A percentile compares a stretch with the other conserved stretches of the same genome.
Evolutionary conservation across 352 stramenopile species (phyloP).

Genomic region (Pythium grandisporangium): DNA sequence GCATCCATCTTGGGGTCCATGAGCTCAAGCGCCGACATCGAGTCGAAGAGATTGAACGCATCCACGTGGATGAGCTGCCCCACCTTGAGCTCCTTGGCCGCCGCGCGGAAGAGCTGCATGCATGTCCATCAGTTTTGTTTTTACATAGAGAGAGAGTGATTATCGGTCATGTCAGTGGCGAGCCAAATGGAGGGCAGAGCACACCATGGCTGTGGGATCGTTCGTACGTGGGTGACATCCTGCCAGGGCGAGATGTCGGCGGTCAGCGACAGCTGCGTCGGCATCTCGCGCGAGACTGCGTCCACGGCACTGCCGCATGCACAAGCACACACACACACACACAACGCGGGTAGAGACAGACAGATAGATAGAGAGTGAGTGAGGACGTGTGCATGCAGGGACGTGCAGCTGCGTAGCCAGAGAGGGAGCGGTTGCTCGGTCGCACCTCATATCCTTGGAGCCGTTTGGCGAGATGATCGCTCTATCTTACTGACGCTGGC

Average conservation of each 20-base stretch:
- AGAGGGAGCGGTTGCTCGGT: neutral
- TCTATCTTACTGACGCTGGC: too few relatives aligned
- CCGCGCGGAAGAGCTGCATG: conserved; percentile 39
- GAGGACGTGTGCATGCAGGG: neutral
- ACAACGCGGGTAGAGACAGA: neutral
- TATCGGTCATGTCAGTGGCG: too few relatives aligned
- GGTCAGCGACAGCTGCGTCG: conserved; percentile 14
- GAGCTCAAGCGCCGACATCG: conserved; percentile 92
- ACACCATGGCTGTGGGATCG: too few relatives aligned
- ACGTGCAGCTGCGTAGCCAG: neutral
- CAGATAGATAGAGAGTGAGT: neutral
- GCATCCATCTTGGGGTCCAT: conserved; percentile 94
- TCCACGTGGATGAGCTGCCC: conserved; percentile 70
- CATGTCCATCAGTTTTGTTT: too few relatives aligned
- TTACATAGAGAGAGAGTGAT: too few relatives aligned
- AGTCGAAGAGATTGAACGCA: conserved; percentile 89
- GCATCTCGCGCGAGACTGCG: conserved; percentile 20
- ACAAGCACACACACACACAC: conserved; percentile 8
- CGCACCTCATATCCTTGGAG: too few relatives aligned
- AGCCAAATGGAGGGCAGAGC: too few relatives aligned
- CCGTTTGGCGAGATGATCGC: too few relatives aligned
- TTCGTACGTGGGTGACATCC: conserved; percentile 10
- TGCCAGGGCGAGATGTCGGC: conserved; percentile 2
- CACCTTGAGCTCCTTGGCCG: conserved; percentile 72
- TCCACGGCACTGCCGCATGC: conserved; percentile 10